Conservation (phyloP, 805 yeast species). For the Wickerhamomyces rabaulensis region DNA sequence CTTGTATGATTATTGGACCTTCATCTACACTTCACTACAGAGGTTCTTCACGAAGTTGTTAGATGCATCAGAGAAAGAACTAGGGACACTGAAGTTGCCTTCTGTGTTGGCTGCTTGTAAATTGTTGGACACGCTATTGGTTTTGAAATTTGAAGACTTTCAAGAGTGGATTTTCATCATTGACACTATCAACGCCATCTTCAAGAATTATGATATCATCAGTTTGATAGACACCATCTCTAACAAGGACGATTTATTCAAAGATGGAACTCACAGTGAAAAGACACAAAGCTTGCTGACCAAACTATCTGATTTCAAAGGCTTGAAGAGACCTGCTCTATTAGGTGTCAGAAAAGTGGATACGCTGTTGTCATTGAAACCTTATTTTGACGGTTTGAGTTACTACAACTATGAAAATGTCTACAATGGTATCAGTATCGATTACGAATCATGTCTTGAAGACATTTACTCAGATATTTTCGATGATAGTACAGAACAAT, state of each 20-base stretch:
- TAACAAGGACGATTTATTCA: slow-evolving; percentile 10
- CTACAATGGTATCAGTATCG: slow-evolving; percentile 44
- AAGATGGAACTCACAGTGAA: slow-evolving; percentile 21
- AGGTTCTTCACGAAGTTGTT: slow-evolving; percentile 38
- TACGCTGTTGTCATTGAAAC: slow-evolving; percentile 43
- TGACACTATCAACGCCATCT: slow-evolving; percentile 57
- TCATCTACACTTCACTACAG: slow-evolving; percentile 58
- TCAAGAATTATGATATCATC: slow-evolving; percentile 28
- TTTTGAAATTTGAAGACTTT: slow-evolving; percentile 74
- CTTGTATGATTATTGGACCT: slow-evolving; percentile 64
- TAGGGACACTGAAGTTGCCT: slow-evolving; percentile 32
- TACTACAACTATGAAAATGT: slow-evolving; percentile 60
- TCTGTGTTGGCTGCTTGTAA: slow-evolving; percentile 62
- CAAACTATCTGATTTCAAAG: slow-evolving; percentile 15
- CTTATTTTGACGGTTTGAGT: slow-evolving; percentile 63
- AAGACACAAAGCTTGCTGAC: slow-evolving; percentile 11
- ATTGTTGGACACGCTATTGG: slow-evolving; percentile 67
- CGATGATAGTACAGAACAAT: slow-evolving; percentile 1
- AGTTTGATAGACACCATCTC: slow-evolving; percentile 24
- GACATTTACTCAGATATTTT: slow-evolving; percentile 61
- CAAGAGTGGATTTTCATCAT: slow-evolving; percentile 83
- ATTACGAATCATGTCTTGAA: slow-evolving; percentile 40
- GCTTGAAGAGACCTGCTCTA: slow-evolving; percentile 30
- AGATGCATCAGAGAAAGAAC: slow-evolving; percentile 20
- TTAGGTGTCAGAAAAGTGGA: slow-evolving; percentile 35